Conservation (phyloP, 2,329 filamentous ascomycete species). For the Scedosporium aurantiacum region DNA sequence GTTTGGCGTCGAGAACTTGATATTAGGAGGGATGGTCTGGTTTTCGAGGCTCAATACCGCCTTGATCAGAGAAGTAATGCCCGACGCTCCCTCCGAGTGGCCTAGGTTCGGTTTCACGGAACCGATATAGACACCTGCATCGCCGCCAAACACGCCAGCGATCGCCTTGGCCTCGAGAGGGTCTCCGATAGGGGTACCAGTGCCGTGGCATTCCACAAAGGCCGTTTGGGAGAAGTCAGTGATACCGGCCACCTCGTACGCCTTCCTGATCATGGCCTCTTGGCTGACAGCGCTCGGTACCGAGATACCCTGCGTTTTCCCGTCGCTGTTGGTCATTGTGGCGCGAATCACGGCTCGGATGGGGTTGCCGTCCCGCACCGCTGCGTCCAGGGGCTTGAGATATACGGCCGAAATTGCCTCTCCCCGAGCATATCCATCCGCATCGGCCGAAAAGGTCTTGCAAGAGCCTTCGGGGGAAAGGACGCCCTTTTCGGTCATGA, state of each 20-base stretch:
- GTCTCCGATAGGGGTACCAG: constrained; percentile 32
- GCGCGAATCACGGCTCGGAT: constrained; percentile 40
- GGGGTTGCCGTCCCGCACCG: constrained; percentile 42
- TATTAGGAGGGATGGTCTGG: constrained; percentile 20
- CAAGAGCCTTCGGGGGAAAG: constrained; percentile 41
- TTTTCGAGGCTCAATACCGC: constrained; percentile 20
- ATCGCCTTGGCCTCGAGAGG: constrained; percentile 27
- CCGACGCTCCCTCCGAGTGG: constrained; percentile 24
- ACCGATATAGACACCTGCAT: constrained; percentile 16
- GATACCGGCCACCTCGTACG: constrained; percentile 17
- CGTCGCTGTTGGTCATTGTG: constrained; percentile 44
- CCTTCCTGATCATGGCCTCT: constrained; percentile 23
- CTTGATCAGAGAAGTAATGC: constrained; percentile 21
- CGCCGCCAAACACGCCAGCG: constrained; percentile 16
- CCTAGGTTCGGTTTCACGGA: constrained; percentile 28
- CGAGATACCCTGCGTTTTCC: constrained; percentile 42
- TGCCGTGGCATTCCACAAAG: constrained; percentile 29
- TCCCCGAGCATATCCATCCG: constrained; percentile 46
- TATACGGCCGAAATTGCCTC: constrained; percentile 46
- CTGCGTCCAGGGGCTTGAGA: constrained; percentile 44
- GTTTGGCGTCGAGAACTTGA: constrained; percentile 21
- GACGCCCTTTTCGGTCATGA: constrained; percentile 10
- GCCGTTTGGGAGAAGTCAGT: background rate
- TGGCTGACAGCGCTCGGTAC: constrained; percentile 42
- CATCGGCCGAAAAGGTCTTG: constrained; percentile 24